Percentiles rank a stretch among this genome's conserved stretches.
phyloP scores from a whole-genome alignment of 2,329 filamentous ascomycete species.

The Fusarium denticulatum region DNA sequence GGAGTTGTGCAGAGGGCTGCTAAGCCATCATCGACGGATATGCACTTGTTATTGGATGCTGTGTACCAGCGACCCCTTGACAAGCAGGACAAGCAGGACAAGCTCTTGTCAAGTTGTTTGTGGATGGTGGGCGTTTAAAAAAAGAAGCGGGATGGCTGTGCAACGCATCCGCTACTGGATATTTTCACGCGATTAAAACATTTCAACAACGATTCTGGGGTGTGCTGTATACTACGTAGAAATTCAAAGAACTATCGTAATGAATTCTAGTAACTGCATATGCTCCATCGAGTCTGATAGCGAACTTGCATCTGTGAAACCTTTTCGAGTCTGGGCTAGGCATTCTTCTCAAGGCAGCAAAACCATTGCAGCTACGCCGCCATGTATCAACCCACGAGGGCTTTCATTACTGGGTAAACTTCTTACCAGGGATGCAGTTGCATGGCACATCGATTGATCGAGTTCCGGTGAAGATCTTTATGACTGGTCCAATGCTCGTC shows the following conservation, averaged over 20 bases:
- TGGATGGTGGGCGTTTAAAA: constrained; percentile 36
- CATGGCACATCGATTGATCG: background rate
- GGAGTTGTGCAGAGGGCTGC: background rate
- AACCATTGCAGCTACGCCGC: background rate
- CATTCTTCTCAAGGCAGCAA: constrained; percentile 3
- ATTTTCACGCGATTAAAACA: background rate
- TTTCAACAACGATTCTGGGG: background rate
- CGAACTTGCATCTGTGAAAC: constrained; percentile 1
- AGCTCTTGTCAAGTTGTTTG: constrained; percentile 21
- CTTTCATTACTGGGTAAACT: background rate
- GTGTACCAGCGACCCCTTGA: constrained; percentile 18
- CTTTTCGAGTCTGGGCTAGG: constrained; percentile 13
- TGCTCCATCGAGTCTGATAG: background rate
- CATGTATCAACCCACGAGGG: background rate
- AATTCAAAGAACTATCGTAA: constrained; percentile 1
- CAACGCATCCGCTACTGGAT: constrained; percentile 26
- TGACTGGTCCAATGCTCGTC: background rate
- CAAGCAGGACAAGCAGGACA: too few relatives aligned
- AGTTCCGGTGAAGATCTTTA: constrained; percentile 14
- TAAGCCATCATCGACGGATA: constrained; percentile 34
- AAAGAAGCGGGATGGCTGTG: constrained; percentile 46
- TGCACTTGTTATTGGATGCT: constrained; percentile 35
- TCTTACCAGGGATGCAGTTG: background rate
- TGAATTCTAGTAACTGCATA: background rate
- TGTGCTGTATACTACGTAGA: background rate